Evolutionary conservation across 2,329 filamentous ascomycete species (phyloP).

Genomic region (Cercospora zeina): DNA sequence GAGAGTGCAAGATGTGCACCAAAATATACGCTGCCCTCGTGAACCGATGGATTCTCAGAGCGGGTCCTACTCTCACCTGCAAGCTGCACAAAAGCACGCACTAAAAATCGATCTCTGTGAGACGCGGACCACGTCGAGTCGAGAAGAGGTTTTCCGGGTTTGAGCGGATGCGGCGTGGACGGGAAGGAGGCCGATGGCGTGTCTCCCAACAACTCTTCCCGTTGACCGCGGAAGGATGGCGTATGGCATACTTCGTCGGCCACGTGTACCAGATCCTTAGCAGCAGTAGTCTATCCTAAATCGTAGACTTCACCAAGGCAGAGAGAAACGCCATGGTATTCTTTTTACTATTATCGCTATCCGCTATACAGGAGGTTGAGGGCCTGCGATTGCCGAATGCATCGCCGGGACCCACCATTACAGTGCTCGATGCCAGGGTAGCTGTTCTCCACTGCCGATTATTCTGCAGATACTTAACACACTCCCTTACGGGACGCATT

Average conservation of each 20-base stretch:
- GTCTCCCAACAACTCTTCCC: neutral
- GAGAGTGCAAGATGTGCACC: neutral
- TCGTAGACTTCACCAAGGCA: neutral
- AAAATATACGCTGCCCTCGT: neutral
- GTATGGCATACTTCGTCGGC: neutral
- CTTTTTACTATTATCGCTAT: no score
- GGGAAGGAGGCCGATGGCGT: conserved; percentile 7
- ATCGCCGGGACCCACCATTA: neutral
- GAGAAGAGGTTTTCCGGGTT: conserved; percentile 5
- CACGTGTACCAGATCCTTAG: neutral
- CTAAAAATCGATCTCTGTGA: conserved; percentile 6
- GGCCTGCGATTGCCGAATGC: neutral
- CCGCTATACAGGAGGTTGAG: neutral
- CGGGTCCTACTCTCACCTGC: conserved; percentile 11
- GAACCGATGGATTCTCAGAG: conserved; percentile 15
- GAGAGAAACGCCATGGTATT: neutral
- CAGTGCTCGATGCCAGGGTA: neutral
- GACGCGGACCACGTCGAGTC: conserved; percentile 17
- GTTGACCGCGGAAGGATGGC: neutral
- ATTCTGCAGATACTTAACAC: neutral
- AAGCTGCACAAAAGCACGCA: conserved; percentile 9
- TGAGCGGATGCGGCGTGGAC: neutral
- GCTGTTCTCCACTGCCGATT: neutral
- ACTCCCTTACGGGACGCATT: neutral
- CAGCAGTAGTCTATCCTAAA: neutral